A percentile compares a stretch with the other conserved stretches of the same genome.
Conservation (phyloP, 371 early-diverging fungal genomes). For the Haplosporangium sp. region DNA sequence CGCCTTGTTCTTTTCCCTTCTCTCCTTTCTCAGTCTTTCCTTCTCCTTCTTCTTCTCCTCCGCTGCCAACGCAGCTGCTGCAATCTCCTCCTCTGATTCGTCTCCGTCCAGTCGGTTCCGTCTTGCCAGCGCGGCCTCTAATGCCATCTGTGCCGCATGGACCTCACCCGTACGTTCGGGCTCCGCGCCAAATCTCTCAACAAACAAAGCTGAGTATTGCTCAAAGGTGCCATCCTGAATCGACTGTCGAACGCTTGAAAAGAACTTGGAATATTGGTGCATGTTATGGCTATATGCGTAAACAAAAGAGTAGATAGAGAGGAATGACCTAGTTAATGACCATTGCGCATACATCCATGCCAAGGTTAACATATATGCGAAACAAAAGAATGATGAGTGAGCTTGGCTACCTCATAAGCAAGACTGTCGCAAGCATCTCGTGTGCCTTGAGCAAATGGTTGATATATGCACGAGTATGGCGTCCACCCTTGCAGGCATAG, state of each 20-base stretch:
- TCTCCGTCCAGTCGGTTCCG: constrained; percentile 26
- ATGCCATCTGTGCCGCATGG: constrained; percentile 27
- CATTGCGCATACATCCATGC: neutral
- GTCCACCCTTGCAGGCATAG: constrained; percentile 69
- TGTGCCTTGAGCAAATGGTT: constrained; percentile 80
- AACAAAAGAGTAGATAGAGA: neutral
- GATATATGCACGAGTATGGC: constrained; percentile 79
- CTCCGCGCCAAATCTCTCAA: constrained; percentile 33
- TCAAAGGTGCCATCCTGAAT: constrained; percentile 67
- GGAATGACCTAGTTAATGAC: neutral
- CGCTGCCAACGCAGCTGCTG: constrained; percentile 5
- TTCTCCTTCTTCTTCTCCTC: constrained; percentile 17
- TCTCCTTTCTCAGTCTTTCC: constrained; percentile 6
- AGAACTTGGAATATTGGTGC: constrained; percentile 72
- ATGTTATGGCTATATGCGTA: constrained; percentile 69
- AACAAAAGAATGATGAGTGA: neutral
- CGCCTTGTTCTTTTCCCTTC: constrained; percentile 12
- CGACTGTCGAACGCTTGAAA: constrained; percentile 67
- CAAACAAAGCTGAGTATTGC: constrained; percentile 22
- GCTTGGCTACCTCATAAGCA: constrained; percentile 69
- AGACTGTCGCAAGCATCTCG: constrained; percentile 83
- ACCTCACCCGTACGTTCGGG: constrained; percentile 42
- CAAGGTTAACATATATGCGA: too few species aligned
- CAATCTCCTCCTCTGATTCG: neutral
- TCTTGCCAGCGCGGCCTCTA: constrained; percentile 33